Conservation (phyloP, 768 basidiomycete genomes). For the Chalciporus pseudorubinellus region DNA sequence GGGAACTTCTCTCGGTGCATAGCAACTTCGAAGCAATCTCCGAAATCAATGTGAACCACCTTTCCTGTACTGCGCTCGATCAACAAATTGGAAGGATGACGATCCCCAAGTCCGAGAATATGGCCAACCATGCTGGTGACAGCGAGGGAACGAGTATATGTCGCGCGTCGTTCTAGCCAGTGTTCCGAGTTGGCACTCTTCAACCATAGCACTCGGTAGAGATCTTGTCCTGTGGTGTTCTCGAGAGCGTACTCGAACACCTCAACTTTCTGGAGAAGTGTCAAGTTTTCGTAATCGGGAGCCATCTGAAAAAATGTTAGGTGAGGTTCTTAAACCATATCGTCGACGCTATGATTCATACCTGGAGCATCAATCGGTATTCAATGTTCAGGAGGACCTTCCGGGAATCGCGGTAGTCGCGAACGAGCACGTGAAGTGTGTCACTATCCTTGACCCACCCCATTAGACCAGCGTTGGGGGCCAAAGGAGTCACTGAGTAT, state of each 20-base stretch:
- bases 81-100: constrained; percentile 94
- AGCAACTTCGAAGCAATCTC: constrained; percentile 97
- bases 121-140: constrained; percentile 99
- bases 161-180: constrained; percentile 95
- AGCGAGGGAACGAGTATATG: constrained; percentile 92
- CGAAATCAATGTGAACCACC: constrained; percentile 96
- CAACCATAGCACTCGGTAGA: constrained; percentile 95
- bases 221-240: constrained; percentile 96
- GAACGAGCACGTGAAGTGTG: constrained; percentile 92
- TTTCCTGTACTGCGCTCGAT: constrained; percentile 90
- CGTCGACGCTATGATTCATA: constrained; percentile 70
- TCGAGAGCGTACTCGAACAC: constrained; percentile 99
- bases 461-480: constrained; percentile 90
- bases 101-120: constrained; percentile 95
- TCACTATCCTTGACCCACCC: constrained; percentile 97
- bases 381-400: constrained; percentile 98
- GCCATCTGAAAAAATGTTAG: constrained; percentile 70
- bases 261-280: constrained; percentile 94
- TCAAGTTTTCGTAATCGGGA: constrained; percentile 94
- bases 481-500: constrained; percentile 90
- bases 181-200: constrained; percentile 95
- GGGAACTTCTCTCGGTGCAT: constrained; percentile 99
- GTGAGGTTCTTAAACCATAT: constrained; percentile 1
- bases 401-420: constrained; percentile 92
- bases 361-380: constrained; percentile 98